Evolutionary conservation across 176 grass and related monocot genomes (phyloP), one percentile per base, ranked within the genome.

Genomic region (Musa beccarii): DNA sequence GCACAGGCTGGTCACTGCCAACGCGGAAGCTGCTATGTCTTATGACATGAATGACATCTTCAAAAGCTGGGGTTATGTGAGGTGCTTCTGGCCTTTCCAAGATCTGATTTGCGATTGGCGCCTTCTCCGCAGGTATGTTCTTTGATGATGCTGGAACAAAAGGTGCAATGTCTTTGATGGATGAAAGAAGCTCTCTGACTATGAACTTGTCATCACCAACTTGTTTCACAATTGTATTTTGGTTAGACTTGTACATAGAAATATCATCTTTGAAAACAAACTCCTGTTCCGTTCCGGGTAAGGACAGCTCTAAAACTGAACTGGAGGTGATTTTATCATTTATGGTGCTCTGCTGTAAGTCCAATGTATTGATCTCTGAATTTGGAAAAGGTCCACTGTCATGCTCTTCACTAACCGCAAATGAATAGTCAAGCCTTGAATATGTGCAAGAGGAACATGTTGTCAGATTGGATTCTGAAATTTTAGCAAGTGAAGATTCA

Each of bases 41-140:
- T 76, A 95, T 85, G 54, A 99, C 89, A 84, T 92, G 87, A 78
- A 99, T 95, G 21, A 88, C 71, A 64, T 99, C 96, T 54, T 87
- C 88, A 82, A 81, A 83, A 75, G 89, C 85, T 68, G 86, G 79
- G 23, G 81, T 79, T 69, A 90, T 22, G 85, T 80, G 77, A 75
- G 84, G 10, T 24, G 34, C 82, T 68, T 79, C 21, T 63, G 75
- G 59, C 72, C 86, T 93, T 50, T 89, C 87, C 15, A 76, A 77
- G 34, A 43, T 74, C 66, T 86, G 83, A 71, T 76, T 67, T 17
- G 70, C 59, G 61, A 66, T 63, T 63, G 69, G 82, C 79, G 75
- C 85, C 69, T 80, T 82, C 2, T 82, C 79, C 56, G 49, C 2
- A 23, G 76, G 23, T 63, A 74, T 69, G 43, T 65, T 77, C 70